Evolutionary conservation across 2,329 filamentous ascomycete species (phyloP).

Genomic region (Iodosphaeria phyllophila): DNA sequence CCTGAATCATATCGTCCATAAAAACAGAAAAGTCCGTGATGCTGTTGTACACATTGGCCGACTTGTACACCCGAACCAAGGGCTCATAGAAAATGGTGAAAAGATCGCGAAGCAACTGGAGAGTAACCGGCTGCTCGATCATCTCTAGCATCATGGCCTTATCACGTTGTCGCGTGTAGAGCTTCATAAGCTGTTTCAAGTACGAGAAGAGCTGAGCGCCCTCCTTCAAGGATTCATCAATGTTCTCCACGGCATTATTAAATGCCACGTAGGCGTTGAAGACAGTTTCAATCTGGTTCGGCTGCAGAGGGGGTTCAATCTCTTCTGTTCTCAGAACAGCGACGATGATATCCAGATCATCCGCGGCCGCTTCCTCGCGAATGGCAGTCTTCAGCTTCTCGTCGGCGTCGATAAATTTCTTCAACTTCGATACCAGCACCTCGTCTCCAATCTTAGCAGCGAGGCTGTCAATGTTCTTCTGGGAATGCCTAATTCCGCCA

Average conservation of each 20-base stretch:
- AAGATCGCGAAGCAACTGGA: conserved; percentile 87
- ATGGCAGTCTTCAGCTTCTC: conserved; percentile 60
- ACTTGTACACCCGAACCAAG: conserved; percentile 92
- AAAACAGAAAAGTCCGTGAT: conserved; percentile 94
- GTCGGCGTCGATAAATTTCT: conserved; percentile 56
- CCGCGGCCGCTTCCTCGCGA: conserved; percentile 50
- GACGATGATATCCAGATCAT: conserved; percentile 72
- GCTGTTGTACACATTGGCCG: conserved; percentile 91
- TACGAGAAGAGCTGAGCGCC: conserved; percentile 87
- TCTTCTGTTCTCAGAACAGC: conserved; percentile 65
- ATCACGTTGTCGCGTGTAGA: conserved; percentile 78
- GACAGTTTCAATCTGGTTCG: conserved; percentile 62
- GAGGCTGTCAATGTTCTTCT: conserved; percentile 70
- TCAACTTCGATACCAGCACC: conserved; percentile 63
- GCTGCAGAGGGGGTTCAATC: conserved; percentile 49
- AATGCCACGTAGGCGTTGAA: conserved; percentile 95
- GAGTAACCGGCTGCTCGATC: conserved; percentile 90
- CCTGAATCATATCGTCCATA: conserved; percentile 78
- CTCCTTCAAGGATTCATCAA: conserved; percentile 73
- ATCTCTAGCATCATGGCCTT: conserved; percentile 95
- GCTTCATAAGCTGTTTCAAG: conserved; percentile 83
- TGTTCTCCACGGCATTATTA: conserved; percentile 82
- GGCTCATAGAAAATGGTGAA: conserved; percentile 99
- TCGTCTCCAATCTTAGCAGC: conserved; percentile 63
- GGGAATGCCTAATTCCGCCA: conserved; percentile 74